Evolutionary conservation across 805 yeast species (phyloP).

Genomic region (Diddensiella santjacobensis): DNA sequence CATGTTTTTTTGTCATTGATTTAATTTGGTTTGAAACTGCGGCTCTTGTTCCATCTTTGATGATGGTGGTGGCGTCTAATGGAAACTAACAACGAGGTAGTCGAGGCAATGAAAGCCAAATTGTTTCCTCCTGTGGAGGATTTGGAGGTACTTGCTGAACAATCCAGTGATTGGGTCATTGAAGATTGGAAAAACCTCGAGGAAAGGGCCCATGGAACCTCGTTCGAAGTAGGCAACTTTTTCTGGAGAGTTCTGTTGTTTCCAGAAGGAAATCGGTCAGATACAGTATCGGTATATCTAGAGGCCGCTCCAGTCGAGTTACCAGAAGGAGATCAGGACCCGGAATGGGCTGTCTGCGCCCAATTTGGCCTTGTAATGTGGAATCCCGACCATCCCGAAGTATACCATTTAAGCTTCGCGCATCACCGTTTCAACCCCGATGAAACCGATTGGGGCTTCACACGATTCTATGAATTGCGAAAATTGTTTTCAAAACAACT

Average conservation of each 20-base stretch:
- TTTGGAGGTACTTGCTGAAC: constrained; percentile 26
- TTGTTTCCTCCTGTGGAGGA: constrained; percentile 22
- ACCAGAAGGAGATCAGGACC: constrained; percentile 32
- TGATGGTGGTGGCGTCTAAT: constrained; percentile 1
- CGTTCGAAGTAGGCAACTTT: constrained; percentile 30
- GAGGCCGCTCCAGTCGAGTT: constrained; percentile 55
- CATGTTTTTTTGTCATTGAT: no score
- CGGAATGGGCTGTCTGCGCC: constrained; percentile 78
- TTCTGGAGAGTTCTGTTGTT: constrained; percentile 59
- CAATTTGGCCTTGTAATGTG: constrained; percentile 84
- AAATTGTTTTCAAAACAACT: constrained; percentile 38
- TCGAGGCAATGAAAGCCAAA: constrained; percentile 16
- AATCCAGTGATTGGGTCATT: constrained; percentile 34
- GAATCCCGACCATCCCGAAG: constrained; percentile 66
- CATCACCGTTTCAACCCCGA: constrained; percentile 70
- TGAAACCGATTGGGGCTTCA: constrained; percentile 96
- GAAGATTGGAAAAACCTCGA: constrained; percentile 37
- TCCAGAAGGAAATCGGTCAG: constrained; percentile 67
- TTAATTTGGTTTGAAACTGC: no score
- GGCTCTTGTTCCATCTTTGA: no score
- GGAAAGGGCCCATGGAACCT: constrained; percentile 32
- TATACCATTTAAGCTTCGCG: constrained; percentile 60
- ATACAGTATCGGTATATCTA: constrained; percentile 66
- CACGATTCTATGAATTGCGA: constrained; percentile 61
- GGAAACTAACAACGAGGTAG: constrained; percentile 4